Conservation (phyloP, 2,329 filamentous ascomycete species). For the Colletotrichum lentis region DNA sequence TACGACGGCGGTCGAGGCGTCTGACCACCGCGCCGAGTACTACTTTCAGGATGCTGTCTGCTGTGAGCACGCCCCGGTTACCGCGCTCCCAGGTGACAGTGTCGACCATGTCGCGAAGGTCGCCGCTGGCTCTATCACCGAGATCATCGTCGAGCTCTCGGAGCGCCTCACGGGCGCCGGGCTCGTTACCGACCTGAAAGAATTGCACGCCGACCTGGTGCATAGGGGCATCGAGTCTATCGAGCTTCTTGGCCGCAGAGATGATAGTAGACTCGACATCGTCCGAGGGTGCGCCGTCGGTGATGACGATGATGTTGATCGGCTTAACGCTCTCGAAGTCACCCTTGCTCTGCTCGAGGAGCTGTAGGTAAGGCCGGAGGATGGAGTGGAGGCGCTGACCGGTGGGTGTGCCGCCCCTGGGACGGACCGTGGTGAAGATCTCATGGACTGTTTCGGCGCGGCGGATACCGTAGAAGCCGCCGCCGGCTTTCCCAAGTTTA, state of each 20-base stretch:
- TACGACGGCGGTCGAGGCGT: constrained; percentile 48
- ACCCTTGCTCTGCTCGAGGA: constrained; percentile 51
- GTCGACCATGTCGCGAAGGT: constrained; percentile 88
- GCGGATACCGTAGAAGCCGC: constrained; percentile 72
- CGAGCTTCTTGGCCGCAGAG: constrained; percentile 72
- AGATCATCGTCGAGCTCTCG: constrained; percentile 79
- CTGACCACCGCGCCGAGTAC: constrained; percentile 79
- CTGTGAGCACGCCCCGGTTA: constrained; percentile 61
- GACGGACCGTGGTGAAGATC: constrained; percentile 75
- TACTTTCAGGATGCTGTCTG: constrained; percentile 79
- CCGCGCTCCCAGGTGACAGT: constrained; percentile 75
- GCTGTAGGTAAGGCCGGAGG: constrained; percentile 72
- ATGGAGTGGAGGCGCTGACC: constrained; percentile 76
- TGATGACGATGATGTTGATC: constrained; percentile 91
- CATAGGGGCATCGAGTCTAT: constrained; percentile 72
- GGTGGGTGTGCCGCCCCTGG: constrained; percentile 75
- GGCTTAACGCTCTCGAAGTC: constrained; percentile 68
- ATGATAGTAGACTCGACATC: constrained; percentile 78
- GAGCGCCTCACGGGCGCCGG: constrained; percentile 69
- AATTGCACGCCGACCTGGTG: constrained; percentile 95
- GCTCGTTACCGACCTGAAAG: constrained; percentile 87
- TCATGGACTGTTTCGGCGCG: constrained; percentile 64
- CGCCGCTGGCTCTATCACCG: constrained; percentile 59
- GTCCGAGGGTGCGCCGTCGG: constrained; percentile 83
- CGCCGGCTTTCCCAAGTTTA: constrained; percentile 47